A percentile compares a stretch with the other conserved stretches of the same genome.
Evolutionary conservation across 2,329 filamentous ascomycete species (phyloP).

Genomic region (Diaporthe nobilis): DNA sequence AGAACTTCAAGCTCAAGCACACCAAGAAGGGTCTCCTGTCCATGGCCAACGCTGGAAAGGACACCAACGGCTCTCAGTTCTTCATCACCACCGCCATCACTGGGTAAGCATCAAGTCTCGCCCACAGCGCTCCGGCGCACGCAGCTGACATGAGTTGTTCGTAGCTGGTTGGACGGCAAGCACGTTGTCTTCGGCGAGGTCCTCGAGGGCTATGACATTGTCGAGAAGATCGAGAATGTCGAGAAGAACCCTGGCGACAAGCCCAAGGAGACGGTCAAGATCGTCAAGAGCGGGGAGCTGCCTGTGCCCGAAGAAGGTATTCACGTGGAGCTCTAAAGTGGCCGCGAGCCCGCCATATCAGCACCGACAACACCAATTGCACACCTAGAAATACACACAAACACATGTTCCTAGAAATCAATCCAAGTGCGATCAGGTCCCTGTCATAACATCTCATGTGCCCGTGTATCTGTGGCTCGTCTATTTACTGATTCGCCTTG

Average conservation of each 20-base stretch:
- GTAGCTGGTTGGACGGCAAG: conserved; percentile 83
- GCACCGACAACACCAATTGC: conserved; percentile 14
- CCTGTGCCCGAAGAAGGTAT: conserved; percentile 92
- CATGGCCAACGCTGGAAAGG: conserved; percentile 88
- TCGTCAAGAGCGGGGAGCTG: conserved; percentile 87
- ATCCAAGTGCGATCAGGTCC: conserved; percentile 33
- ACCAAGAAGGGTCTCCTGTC: conserved; percentile 85
- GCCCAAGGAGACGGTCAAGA: conserved; percentile 79
- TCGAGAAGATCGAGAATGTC: conserved; percentile 83
- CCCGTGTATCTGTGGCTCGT: conserved; percentile 32
- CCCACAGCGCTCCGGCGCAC: not conserved
- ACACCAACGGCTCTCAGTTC: conserved; percentile 92
- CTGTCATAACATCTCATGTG: conserved; percentile 37
- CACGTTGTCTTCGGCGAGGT: conserved; percentile 94
- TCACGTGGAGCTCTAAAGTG: conserved; percentile 82
- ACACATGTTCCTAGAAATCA: conserved; percentile 37
- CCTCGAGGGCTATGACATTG: conserved; percentile 85
- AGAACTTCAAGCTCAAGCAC: conserved; percentile 98
- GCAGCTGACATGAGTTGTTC: conserved; percentile 30
- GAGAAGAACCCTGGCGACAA: conserved; percentile 77
- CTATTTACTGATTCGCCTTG: conserved; percentile 50
- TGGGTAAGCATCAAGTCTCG: conserved; percentile 65
- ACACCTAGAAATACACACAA: conserved; percentile 33
- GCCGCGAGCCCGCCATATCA: conserved; percentile 56
- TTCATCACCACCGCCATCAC: conserved; percentile 91